These are phyloP conservation scores for Spatholobus suberectus DNA, from an alignment of 306 rosid species.

Conservation along the genomic window DNA sequence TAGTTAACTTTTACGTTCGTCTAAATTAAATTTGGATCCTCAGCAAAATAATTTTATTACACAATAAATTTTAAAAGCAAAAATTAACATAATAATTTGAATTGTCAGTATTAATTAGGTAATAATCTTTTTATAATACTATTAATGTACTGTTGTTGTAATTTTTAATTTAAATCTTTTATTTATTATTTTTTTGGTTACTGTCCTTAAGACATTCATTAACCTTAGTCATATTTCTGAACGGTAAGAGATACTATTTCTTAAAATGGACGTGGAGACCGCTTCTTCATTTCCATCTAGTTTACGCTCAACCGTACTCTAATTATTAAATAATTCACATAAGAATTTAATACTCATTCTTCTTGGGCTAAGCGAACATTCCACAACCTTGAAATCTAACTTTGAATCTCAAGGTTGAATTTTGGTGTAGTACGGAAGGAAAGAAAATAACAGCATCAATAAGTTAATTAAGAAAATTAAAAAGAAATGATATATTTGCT, in stretches of 20 bases:
- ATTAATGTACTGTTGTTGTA: too few species aligned
- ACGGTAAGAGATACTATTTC: background rate
- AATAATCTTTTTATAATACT: too few species aligned
- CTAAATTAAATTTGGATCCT: background rate
- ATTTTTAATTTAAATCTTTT: too few species aligned
- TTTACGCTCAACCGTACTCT: too few species aligned
- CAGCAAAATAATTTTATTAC: background rate
- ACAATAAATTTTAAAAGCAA: background rate
- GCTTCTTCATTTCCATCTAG: too few species aligned
- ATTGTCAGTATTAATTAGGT: too few species aligned
- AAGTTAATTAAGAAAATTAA: background rate
- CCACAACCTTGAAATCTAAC: conserved; percentile 30
- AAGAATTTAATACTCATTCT: conserved; percentile 10
- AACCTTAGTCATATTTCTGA: background rate
- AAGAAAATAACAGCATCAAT: background rate
- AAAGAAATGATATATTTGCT: background rate
- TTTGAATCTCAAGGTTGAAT: conserved; percentile 43
- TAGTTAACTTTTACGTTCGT: background rate
- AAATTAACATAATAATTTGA: background rate
- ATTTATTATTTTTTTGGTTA: too few species aligned
- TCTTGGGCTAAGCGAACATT: conserved; percentile 28
- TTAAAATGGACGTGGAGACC: background rate
- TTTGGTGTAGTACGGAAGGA: conserved; percentile 29
- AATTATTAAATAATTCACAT: background rate
- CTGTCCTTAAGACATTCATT: background rate